These are phyloP conservation scores for Rhypophila decipiens DNA, from an alignment of 495 filamentous ascomycete genomes.

Conservation along the genomic window DNA sequence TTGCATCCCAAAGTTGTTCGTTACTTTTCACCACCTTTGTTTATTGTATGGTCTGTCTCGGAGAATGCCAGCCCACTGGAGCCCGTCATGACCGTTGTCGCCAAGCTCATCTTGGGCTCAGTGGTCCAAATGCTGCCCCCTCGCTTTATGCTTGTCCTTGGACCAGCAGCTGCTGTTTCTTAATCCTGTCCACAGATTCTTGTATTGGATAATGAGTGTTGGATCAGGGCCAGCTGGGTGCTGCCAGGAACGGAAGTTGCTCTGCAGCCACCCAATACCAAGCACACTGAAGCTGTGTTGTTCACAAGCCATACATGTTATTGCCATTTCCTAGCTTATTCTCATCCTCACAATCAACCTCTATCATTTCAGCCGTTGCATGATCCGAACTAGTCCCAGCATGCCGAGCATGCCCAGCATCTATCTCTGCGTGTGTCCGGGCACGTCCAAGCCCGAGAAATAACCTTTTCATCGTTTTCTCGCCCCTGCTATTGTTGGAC, in stretches of 20 bases:
- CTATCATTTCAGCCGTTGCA: conserved; percentile 5
- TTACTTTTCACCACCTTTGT: background rate
- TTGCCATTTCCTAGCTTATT: background rate
- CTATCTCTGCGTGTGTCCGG: too few relatives aligned
- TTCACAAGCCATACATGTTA: conserved; percentile 3
- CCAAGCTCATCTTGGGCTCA: background rate
- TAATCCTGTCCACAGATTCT: background rate
- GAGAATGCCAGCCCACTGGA: background rate
- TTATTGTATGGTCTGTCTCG: background rate
- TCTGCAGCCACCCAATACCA: conserved; percentile 9
- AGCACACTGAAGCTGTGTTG: conserved; percentile 1
- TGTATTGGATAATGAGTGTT: background rate
- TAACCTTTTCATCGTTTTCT: too few relatives aligned
- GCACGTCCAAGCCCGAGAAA: too few relatives aligned
- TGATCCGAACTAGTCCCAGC: background rate
- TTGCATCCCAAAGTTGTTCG: background rate
- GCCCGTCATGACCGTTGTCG: too few relatives aligned
- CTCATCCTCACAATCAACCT: background rate
- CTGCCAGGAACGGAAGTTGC: conserved; percentile 4
- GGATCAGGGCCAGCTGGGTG: background rate
- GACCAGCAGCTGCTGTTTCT: background rate
- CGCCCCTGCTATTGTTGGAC: too few relatives aligned
- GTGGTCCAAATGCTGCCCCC: background rate
- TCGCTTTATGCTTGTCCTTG: background rate
- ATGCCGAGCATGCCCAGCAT: too few relatives aligned